phyloP scores from a whole-genome alignment of 106 monocot species.

The Dioscorea dumetorum region DNA sequence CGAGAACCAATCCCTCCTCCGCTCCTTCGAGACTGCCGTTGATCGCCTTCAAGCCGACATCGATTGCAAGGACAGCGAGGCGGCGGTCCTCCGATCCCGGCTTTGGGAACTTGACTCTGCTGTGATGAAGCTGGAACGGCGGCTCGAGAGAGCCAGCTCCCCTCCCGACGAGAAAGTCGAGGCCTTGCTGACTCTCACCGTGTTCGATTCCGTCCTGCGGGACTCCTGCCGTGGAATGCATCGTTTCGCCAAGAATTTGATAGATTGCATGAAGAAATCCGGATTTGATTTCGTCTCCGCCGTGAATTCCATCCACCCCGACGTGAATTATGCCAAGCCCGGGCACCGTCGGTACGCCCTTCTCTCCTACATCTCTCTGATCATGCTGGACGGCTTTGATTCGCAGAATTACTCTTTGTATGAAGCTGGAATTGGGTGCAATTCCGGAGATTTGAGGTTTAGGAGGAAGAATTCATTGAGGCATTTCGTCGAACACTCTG shows the following conservation, averaged over 20 bases:
- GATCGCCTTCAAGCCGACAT: conserved; percentile 72
- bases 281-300: conserved; percentile 51
- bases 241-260: conserved; percentile 39
- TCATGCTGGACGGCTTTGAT: conserved; percentile 72
- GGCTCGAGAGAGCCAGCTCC: conserved; percentile 26
- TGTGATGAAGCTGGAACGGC: conserved; percentile 26
- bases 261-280: conserved; percentile 43
- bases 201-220: conserved; percentile 61
- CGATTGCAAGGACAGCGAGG: conserved; percentile 67
- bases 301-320: conserved; percentile 49
- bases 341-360: conserved; percentile 71
- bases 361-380: conserved; percentile 71
- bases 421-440: not conserved
- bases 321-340: conserved; percentile 47
- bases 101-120: conserved; percentile 29
- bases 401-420: conserved; percentile 23
- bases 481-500: conserved; percentile 69
- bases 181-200: conserved; percentile 38
- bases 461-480: conserved; percentile 31
- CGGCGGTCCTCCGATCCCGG: conserved; percentile 26
- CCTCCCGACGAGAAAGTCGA: conserved; percentile 34
- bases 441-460: conserved; percentile 7
- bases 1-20: conserved; percentile 84
- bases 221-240: conserved; percentile 57
- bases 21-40: conserved; percentile 58